Evolutionary conservation across 495 filamentous ascomycete genomes (phyloP).

Genomic region (Physcia stellaris): DNA sequence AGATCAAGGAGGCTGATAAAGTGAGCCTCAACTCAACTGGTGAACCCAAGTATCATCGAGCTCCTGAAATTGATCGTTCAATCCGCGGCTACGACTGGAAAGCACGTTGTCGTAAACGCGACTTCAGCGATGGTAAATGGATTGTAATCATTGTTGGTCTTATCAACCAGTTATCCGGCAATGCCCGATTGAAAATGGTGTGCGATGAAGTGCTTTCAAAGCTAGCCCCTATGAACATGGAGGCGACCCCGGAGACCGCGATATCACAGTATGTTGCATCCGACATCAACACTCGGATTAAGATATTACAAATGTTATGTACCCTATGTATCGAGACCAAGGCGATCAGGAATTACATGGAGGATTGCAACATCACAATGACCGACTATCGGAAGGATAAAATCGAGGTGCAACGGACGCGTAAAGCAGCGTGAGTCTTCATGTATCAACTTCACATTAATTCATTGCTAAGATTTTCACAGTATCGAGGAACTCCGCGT

Average conservation of each 20-base stretch:
- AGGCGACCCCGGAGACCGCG: slow-evolving; percentile 62
- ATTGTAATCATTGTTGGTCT: slow-evolving; percentile 78
- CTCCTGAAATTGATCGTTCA: slow-evolving; percentile 55
- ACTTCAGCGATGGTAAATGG: slow-evolving; percentile 88
- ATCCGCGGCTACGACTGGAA: slow-evolving; percentile 60
- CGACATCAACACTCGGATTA: slow-evolving; percentile 70
- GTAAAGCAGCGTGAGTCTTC: slow-evolving; percentile 64
- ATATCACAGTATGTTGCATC: slow-evolving; percentile 54
- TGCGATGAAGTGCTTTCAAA: slow-evolving; percentile 70
- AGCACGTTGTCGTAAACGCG: slow-evolving; percentile 63
- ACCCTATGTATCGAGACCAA: slow-evolving; percentile 79
- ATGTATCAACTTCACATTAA: not conserved
- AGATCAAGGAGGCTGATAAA: slow-evolving; percentile 34
- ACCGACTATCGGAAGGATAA: slow-evolving; percentile 88
- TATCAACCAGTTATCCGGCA: slow-evolving; percentile 68
- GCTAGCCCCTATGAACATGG: slow-evolving; percentile 61
- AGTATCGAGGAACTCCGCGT: slow-evolving; percentile 63
- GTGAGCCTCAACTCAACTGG: slow-evolving; percentile 17
- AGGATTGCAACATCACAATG: slow-evolving; percentile 83
- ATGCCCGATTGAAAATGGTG: slow-evolving; percentile 46
- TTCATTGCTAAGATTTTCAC: slow-evolving; percentile 13
- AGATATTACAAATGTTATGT: slow-evolving; percentile 72
- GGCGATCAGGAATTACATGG: slow-evolving; percentile 73
- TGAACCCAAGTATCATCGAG: slow-evolving; percentile 48
- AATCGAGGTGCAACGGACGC: slow-evolving; percentile 74